Evolutionary conservation across 1,284 basidiomycete species (phyloP).

Genomic region (Grifola frondosa): DNA sequence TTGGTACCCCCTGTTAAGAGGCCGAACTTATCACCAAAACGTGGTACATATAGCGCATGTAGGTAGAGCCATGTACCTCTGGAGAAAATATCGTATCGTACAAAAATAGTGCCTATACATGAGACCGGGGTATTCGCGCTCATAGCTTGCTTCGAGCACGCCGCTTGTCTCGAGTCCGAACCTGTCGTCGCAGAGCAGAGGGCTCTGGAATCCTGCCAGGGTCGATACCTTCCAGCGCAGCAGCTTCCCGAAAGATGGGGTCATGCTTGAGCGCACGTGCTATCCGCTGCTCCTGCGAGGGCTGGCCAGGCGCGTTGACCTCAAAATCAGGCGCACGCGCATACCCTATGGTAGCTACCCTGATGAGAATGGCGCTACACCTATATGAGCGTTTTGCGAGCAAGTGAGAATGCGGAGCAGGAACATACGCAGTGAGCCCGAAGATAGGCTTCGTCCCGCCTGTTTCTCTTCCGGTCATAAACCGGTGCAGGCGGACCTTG

Average conservation of each 20-base stretch:
- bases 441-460: conserved; percentile 82
- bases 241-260: conserved; percentile 50
- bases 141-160: too few relatives aligned
- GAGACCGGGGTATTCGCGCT: too few relatives aligned
- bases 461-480: conserved; percentile 79
- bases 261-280: conserved; percentile 53
- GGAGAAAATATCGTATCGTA: neutral
- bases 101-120: neutral
- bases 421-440: conserved; percentile 75
- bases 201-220: conserved; percentile 24
- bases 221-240: conserved; percentile 47
- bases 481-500: conserved; percentile 64
- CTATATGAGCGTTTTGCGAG: neutral
- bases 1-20: too few relatives aligned
- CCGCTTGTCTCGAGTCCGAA: too few relatives aligned
- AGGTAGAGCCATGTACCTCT: too few relatives aligned
- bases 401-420: too few relatives aligned
- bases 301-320: conserved; percentile 53
- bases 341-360: conserved; percentile 67
- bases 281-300: conserved; percentile 54
- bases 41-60: too few relatives aligned
- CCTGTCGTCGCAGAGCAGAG: too few relatives aligned
- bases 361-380: conserved; percentile 70
- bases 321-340: conserved; percentile 63
- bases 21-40: too few relatives aligned